phyloP scores from a whole-genome alignment of 2,329 filamentous ascomycete genomes.

The Hypocreales sp. region DNA sequence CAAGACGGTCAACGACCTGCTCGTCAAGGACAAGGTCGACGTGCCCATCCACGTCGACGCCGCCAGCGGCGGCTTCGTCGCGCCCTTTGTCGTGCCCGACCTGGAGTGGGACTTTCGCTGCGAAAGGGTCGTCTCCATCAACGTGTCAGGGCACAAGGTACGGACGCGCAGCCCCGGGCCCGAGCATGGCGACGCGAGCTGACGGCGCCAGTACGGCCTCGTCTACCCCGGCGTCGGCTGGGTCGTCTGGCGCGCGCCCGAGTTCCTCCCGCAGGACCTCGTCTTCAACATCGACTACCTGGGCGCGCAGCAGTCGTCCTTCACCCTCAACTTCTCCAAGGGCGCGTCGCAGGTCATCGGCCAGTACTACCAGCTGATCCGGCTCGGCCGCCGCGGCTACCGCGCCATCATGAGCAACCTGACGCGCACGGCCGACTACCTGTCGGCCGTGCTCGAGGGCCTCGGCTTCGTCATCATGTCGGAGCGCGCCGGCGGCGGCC shows the following conservation, averaged over 20 bases:
- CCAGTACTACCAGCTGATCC: conserved; percentile 95
- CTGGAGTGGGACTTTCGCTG: conserved; percentile 87
- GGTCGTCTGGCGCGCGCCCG: conserved; percentile 75
- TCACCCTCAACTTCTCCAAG: conserved; percentile 95
- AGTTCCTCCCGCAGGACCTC: conserved; percentile 76
- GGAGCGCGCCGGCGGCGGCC: conserved; percentile 56
- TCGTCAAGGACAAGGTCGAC: conserved; percentile 60
- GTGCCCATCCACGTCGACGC: conserved; percentile 89
- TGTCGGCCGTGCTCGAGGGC: conserved; percentile 54
- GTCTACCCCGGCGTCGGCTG: conserved; percentile 89
- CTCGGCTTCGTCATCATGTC: conserved; percentile 85
- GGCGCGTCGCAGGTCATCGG: conserved; percentile 89
- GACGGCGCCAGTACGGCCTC: conserved; percentile 39
- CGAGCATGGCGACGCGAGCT: conserved; percentile 1
- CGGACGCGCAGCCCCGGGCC: too few relatives aligned
- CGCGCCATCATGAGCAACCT: conserved; percentile 88
- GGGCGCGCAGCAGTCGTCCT: conserved; percentile 85
- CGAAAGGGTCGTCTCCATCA: conserved; percentile 81
- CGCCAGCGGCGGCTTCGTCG: conserved; percentile 83
- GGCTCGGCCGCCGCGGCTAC: conserved; percentile 85
- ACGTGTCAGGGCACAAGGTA: conserved; percentile 81
- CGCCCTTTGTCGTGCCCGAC: conserved; percentile 73
- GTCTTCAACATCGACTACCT: conserved; percentile 99
- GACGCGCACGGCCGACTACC: conserved; percentile 78
- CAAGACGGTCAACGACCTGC: conserved; percentile 78